A percentile compares a stretch with the other conserved stretches of the same genome.
These are phyloP conservation scores for Circinella umbellata DNA, from an alignment of 371 early-diverging fungal species.

Conservation along the genomic window DNA sequence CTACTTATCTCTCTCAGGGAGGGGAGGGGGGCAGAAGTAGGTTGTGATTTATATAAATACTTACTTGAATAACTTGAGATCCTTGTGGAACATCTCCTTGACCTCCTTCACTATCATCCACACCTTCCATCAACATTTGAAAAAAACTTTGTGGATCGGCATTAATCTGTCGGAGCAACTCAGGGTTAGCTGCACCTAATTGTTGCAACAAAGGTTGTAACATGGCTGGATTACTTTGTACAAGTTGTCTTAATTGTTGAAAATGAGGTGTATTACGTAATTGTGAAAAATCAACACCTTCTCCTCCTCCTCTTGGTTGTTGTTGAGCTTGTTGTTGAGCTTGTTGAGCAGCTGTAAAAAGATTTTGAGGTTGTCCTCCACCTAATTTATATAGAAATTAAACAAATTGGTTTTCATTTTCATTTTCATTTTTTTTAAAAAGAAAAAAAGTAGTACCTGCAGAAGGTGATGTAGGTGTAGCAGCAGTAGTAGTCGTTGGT, in stretches of 20 bases:
- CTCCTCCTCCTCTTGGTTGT: slow-evolving; percentile 21
- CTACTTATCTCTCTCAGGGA: too few species aligned
- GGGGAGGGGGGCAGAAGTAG: too few species aligned
- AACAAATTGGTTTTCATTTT: not conserved
- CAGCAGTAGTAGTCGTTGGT: not conserved
- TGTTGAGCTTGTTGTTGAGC: slow-evolving; percentile 51
- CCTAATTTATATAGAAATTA: slow-evolving; percentile 11
- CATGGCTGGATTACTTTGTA: slow-evolving; percentile 86
- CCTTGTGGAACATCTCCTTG: slow-evolving; percentile 41
- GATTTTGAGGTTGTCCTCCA: slow-evolving; percentile 46
- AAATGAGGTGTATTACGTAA: slow-evolving; percentile 88
- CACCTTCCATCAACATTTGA: slow-evolving; percentile 73
- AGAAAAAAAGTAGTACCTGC: not conserved
- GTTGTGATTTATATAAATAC: too few species aligned
- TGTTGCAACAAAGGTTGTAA: slow-evolving; percentile 88
- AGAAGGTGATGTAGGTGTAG: slow-evolving; percentile 4
- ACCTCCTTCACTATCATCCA: slow-evolving; percentile 60
- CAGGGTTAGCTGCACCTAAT: slow-evolving; percentile 85
- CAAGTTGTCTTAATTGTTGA: slow-evolving; percentile 86
- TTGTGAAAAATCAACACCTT: slow-evolving; percentile 56
- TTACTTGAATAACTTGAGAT: slow-evolving; percentile 73
- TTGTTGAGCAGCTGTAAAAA: slow-evolving; percentile 64
- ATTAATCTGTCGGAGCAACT: slow-evolving; percentile 77
- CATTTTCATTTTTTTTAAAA: not conserved
- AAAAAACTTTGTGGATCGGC: slow-evolving; percentile 85